phyloP scores from a whole-genome alignment of 345 rosid genomes.

The Eucalyptus decipiens region DNA sequence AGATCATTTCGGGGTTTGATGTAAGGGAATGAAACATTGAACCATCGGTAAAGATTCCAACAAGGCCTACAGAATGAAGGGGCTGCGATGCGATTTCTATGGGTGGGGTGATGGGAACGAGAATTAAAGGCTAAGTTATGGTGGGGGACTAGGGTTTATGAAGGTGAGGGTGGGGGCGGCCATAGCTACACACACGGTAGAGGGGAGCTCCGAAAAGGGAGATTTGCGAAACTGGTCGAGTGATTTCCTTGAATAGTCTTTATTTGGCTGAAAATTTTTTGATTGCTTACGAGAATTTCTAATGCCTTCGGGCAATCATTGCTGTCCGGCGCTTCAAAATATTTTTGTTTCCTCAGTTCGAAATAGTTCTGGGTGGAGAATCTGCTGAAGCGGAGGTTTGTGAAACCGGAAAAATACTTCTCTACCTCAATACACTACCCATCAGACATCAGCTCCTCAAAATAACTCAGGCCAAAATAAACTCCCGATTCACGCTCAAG shows the following conservation, averaged over 20 bases:
- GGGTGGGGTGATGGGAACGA: too few species aligned
- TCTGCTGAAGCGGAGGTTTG: slow-evolving; percentile 20
- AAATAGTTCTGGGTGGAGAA: slow-evolving; percentile 39
- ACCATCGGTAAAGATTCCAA: too few species aligned
- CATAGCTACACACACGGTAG: too few species aligned
- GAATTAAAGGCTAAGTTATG: too few species aligned
- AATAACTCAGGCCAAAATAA: slow-evolving; percentile 18
- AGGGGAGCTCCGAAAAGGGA: too few species aligned
- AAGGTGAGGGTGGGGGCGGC: too few species aligned
- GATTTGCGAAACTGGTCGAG: neutral
- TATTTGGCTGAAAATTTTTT: slow-evolving; percentile 12
- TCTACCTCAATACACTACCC: slow-evolving; percentile 43
- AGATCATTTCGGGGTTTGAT: too few species aligned
- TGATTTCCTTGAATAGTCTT: slow-evolving; percentile 18
- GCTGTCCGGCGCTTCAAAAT: neutral
- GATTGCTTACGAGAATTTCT: slow-evolving; percentile 22
- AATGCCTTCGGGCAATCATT: slow-evolving; percentile 23
- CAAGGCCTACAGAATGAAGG: too few species aligned
- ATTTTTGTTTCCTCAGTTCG: slow-evolving; percentile 46
- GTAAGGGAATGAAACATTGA: too few species aligned
- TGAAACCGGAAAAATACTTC: slow-evolving; percentile 50
- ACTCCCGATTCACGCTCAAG: slow-evolving; percentile 19
- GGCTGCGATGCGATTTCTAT: too few species aligned
- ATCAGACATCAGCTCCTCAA: slow-evolving; percentile 13
- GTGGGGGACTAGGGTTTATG: too few species aligned